Base-by-base conservation (phyloP, 1,284 basidiomycete species). In the Naganishia cerealis region DNA sequence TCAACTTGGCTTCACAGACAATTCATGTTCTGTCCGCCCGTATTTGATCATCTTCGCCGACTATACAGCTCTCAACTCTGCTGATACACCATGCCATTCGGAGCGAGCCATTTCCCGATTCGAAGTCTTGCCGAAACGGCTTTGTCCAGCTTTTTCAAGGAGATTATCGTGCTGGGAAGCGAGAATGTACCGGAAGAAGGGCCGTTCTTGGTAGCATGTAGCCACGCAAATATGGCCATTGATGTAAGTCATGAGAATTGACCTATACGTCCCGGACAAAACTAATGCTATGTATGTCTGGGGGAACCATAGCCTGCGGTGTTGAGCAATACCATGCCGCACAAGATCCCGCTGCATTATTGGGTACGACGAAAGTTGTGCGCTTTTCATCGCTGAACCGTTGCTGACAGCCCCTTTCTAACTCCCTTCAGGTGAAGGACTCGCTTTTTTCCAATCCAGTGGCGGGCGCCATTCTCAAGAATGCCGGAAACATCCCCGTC, bases 401-500 rank as follows among this genome's bases (percentile, higher is more conserved):
- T 12, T 50, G 21, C 46, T 50, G 21, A 50, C 5, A 24, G 1
- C 6, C 46, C 2, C 8, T 4, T 21, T 1, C 9, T 24, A 5
- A n/a, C 26, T 40, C 12, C 0, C 26, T 50, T 0, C 54, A 81
- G 81, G 81, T 81, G 71, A 82, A 83, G 70, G 81, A 82, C 74
- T 81, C 80, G 15, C 82, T 97, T 67, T 96, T 95, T 79, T 85
- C 82, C 33, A 88, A 94, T 78, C 90, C 90, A 2, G 79, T 87
- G 18, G 83, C 89, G 61, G 84, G 85, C 36, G 88, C 86, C 71
- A 85, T 97, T 68, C 84, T 98, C n/a, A 85, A 86, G 66, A 90
- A 90, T 70, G 90, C 93, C 5, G 93, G 95, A 21, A 96, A 96
- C 79, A 94, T 98, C 72, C 93, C 94, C 40, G 94, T 98, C 52